Percentiles rank a stretch among this genome's conserved stretches.
Evolutionary conservation across 78 protist species (phyloP).

Genomic region (Dictyostelium intermedium): DNA sequence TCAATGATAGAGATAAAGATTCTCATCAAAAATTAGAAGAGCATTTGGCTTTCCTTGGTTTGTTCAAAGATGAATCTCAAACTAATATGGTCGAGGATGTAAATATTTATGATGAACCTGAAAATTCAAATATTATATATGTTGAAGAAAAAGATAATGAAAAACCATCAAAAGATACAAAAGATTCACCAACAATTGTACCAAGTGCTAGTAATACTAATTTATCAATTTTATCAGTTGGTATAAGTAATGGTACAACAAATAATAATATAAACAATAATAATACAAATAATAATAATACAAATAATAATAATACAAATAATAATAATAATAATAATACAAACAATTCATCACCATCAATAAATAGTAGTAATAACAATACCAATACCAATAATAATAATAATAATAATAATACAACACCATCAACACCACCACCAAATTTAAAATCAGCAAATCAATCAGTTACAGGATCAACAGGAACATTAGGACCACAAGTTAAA

Average conservation of each 20-base stretch:
- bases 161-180: background rate
- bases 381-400: too few relatives aligned
- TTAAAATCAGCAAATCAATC: background rate
- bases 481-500: background rate
- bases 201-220: background rate
- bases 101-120: conserved; percentile 77
- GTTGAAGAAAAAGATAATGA: conserved; percentile 49
- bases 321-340: too few relatives aligned
- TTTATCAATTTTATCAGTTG: background rate
- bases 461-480: background rate
- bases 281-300: background rate
- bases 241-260: background rate
- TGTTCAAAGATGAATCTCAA: conserved; percentile 35
- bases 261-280: background rate
- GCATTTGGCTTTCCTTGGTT: conserved; percentile 70
- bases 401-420: background rate
- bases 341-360: too few relatives aligned
- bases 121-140: conserved; percentile 44
- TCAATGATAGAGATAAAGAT: conserved; percentile 38
- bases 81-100: conserved; percentile 23
- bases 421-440: background rate
- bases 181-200: background rate
- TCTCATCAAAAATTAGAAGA: conserved; percentile 36
- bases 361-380: too few relatives aligned
- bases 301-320: too few relatives aligned